Evolutionary conservation across 2,329 filamentous ascomycete genomes (phyloP).

Genomic region (Curvularia sp.): DNA sequence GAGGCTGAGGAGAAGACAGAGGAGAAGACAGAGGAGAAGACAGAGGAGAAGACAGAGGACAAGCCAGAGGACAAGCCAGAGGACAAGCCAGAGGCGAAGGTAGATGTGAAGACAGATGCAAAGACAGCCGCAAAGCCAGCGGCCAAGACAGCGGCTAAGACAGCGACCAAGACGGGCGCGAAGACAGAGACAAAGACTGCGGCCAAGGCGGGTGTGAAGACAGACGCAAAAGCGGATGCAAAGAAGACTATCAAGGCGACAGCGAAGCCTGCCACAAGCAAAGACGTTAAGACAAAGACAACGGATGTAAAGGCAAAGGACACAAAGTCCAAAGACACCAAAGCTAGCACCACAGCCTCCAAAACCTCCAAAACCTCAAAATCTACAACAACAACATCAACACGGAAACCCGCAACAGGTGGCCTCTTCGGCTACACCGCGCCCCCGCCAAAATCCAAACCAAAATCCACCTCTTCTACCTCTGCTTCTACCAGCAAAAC

Average conservation of each 20-base stretch:
- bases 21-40: too few relatives aligned
- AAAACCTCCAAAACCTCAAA: conserved; percentile 10
- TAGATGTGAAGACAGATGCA: too few relatives aligned
- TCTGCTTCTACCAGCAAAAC: conserved; percentile 1
- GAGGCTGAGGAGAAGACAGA: not conserved
- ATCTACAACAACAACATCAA: not conserved
- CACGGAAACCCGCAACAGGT: conserved; percentile 9
- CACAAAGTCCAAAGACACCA: conserved; percentile 4
- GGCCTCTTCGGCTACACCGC: conserved; percentile 16
- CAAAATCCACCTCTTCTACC: conserved; percentile 5
- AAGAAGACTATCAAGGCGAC: not conserved
- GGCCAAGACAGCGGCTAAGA: too few relatives aligned
- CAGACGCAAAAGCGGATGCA: not conserved
- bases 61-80: too few relatives aligned
- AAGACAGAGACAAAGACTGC: not conserved
- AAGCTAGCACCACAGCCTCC: conserved; percentile 4
- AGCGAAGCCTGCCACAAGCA: conserved; percentile 4
- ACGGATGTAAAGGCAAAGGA: conserved; percentile 5
- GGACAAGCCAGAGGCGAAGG: too few relatives aligned
- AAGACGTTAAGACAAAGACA: conserved; percentile 5
- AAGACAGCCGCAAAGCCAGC: too few relatives aligned
- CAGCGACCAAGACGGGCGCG: not conserved
- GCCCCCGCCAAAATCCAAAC: conserved; percentile 11
- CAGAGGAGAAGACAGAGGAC: not conserved
- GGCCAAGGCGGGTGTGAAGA: not conserved